Conservation (phyloP, 345 rosid genomes). For the Syzygium aromaticum region DNA sequence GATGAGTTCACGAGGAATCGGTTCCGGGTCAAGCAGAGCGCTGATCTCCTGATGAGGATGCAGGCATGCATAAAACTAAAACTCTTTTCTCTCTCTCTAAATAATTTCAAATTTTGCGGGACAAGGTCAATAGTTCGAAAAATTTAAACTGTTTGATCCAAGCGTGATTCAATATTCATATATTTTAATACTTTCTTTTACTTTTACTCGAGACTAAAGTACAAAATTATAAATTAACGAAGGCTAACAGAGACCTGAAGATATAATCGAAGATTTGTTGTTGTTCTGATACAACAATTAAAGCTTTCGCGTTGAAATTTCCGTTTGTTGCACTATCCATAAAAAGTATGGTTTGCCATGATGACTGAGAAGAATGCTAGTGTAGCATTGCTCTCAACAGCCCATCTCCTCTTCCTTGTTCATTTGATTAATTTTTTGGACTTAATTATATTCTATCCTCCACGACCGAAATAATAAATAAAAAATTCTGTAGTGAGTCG, state of each 20-base stretch:
- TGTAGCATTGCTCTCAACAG: background rate
- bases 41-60: conserved; percentile 33
- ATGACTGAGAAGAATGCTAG: background rate
- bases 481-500: background rate
- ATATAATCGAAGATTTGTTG: background rate
- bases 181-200: background rate
- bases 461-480: too few relatives aligned
- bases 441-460: background rate
- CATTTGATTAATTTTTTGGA: background rate
- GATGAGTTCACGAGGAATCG: conserved; percentile 17
- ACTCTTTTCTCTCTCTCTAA: background rate
- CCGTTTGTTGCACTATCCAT: background rate
- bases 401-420: background rate
- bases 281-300: background rate
- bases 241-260: background rate
- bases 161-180: background rate
- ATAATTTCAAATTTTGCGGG: background rate
- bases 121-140: background rate
- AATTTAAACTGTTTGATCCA: background rate
- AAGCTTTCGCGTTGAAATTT: background rate
- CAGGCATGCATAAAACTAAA: conserved; percentile 11
- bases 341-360: background rate
- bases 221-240: background rate
- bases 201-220: background rate
- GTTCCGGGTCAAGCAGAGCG: conserved; percentile 20